A percentile compares a stretch with the other conserved stretches of the same genome.
Evolutionary conservation across 352 stramenopile species (phyloP).

Genomic region (Globisporangium orthogonon): DNA sequence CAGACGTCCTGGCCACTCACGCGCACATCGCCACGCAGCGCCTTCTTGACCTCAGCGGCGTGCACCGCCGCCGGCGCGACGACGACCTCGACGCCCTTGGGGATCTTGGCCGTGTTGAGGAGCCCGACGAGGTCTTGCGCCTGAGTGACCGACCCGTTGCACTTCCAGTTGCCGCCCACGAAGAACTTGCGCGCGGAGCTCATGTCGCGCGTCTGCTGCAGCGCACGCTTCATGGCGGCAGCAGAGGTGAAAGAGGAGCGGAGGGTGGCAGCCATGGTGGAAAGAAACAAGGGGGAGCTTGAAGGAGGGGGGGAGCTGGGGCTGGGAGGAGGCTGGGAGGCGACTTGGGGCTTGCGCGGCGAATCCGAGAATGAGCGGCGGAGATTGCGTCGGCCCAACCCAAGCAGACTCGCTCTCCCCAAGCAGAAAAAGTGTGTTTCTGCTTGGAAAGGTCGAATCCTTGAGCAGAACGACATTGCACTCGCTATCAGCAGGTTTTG

Average conservation of each 20-base stretch:
- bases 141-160: conserved; percentile 78
- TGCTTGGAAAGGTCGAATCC: background rate
- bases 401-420: background rate
- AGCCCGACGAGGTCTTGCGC: conserved; percentile 63
- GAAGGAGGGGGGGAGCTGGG: background rate
- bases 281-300: background rate
- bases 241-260: conserved; percentile 7
- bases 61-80: conserved; percentile 95
- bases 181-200: conserved; percentile 94
- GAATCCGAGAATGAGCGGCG: conserved; percentile 41
- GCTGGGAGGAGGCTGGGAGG: conserved; percentile 6
- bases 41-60: conserved; percentile 51
- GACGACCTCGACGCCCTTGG: conserved; percentile 91
- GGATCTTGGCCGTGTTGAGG: conserved; percentile 83
- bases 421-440: background rate
- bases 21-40: conserved; percentile 54
- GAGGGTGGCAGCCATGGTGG: conserved; percentile 24
- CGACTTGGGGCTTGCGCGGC: conserved; percentile 23
- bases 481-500: too few species aligned
- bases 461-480: too few species aligned
- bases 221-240: conserved; percentile 20
- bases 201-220: conserved; percentile 52
- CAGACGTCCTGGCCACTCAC: conserved; percentile 95
- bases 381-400: background rate
- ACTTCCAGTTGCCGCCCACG: conserved; percentile 99